Base-by-base conservation (phyloP, 2,329 filamentous ascomycete species). In the Intubia oerlemansii region DNA sequence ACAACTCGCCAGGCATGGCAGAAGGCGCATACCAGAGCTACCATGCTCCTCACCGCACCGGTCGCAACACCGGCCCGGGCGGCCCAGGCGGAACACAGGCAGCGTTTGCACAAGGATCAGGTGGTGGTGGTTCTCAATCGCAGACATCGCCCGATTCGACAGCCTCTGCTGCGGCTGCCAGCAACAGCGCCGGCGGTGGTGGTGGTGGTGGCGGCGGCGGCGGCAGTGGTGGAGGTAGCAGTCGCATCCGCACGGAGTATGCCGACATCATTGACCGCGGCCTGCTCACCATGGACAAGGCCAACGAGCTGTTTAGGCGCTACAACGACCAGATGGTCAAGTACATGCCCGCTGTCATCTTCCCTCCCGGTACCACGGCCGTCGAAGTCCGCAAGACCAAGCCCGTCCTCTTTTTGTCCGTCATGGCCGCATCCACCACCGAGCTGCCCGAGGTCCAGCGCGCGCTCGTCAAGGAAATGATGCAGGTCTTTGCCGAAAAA, bases 401-500 rank as follows among this genome's bases (percentile, higher is more conserved):
- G 42, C 76, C 76, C 2, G 56, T 65, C 3, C 53, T 82, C 7
- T 81, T 81, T 41, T 55, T 78, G n/a, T 59, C 75, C 17, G 55
- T 81, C 40, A 64, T 82, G 48, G 64, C 72, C 1, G 68, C 66
- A 7, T 62, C 72, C 5, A 61, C 69, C 5, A 65, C 64, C 8
- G 63, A 71, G 36, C 53, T 56, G 13, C 56, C 59, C 14, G 45
- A 45, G 15, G 52, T 62, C 32, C 77, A 82, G 43, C 56, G 62
- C 8, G 52, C 55, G 16, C 52, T 91, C 10, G 62, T 72, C 8
- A 63, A 62, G 34, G 71, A 88, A 40, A 51, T 81, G 31, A 75
- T 81, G 53, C 66, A 70, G 35, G 55, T 69, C 9, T 63, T 88
- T 31, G 78, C 77, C 3, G 73, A 88, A 25, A 69, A 68, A 38